Evolutionary conservation across 1,284 basidiomycete species (phyloP).

Genomic region (Pulveroboletus sp.): DNA sequence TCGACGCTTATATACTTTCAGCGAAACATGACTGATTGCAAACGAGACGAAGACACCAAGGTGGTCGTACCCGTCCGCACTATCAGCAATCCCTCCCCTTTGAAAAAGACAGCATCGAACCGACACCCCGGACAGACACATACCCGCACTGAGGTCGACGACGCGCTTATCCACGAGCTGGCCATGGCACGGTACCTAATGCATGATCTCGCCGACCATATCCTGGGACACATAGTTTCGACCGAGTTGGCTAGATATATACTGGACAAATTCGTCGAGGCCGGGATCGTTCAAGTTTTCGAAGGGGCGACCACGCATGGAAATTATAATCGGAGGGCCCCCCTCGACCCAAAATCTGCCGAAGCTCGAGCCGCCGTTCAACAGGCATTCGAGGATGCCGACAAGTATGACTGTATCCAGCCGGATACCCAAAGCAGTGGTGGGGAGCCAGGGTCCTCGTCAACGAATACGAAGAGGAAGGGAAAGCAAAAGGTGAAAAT

Average conservation of each 20-base stretch:
- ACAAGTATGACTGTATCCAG: not conserved
- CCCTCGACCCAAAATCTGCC: not conserved
- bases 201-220: slow-evolving; percentile 12
- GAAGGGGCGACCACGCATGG: not conserved
- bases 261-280: not conserved
- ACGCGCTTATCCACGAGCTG: slow-evolving; percentile 8
- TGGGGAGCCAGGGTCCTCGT: not conserved
- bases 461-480: not conserved
- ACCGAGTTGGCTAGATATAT: not conserved
- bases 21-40: slow-evolving; percentile 9
- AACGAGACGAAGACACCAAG: not conserved
- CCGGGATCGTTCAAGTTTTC: not conserved
- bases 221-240: slow-evolving; percentile 11
- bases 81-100: not conserved
- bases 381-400: slow-evolving; percentile 1
- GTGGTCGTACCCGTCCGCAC: not conserved
- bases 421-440: not conserved
- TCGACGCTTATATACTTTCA: too few species aligned
- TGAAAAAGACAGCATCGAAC: slow-evolving; percentile 3
- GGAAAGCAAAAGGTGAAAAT: not conserved
- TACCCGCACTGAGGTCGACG: not conserved
- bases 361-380: not conserved
- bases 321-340: not conserved
- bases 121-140: slow-evolving; percentile 6
- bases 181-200: not conserved